Evolutionary conservation across 2,329 filamentous ascomycete species (phyloP).

Genomic region (Colletotrichum sp.): DNA sequence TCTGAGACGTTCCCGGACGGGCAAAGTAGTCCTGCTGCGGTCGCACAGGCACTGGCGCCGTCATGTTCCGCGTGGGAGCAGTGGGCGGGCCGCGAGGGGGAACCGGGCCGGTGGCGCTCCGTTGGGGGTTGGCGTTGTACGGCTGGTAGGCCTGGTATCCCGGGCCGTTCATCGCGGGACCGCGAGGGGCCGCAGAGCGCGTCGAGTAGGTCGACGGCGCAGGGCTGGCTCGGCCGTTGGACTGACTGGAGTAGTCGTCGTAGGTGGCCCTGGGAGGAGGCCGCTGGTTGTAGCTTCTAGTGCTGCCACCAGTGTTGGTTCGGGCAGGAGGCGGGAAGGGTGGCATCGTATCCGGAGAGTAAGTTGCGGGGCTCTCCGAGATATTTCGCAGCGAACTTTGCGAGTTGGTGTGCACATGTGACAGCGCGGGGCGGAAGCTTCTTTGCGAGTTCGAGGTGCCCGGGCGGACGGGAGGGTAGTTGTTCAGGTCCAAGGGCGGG

Average conservation of each 20-base stretch:
- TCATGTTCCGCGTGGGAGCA: conserved; percentile 50
- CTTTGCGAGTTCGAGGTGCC: conserved; percentile 41
- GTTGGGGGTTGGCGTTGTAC: conserved; percentile 29
- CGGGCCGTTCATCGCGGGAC: conserved; percentile 20
- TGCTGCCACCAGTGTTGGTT: conserved; percentile 28
- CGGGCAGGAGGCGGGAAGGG: conserved; percentile 37
- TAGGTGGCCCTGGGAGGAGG: conserved; percentile 14
- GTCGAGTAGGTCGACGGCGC: conserved; percentile 33
- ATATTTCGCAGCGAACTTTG: conserved; percentile 22
- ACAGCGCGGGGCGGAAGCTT: conserved; percentile 32
- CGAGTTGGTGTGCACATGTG: conserved; percentile 26
- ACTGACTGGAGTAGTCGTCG: conserved; percentile 24
- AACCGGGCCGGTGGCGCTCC: conserved; percentile 46
- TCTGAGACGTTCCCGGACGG: conserved; percentile 30
- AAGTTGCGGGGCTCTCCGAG: conserved; percentile 33
- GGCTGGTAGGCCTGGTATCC: conserved; percentile 24
- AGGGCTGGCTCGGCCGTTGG: conserved; percentile 36
- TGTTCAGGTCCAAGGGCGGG: conserved; percentile 33
- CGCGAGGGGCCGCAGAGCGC: conserved; percentile 21
- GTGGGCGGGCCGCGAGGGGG: conserved; percentile 37
- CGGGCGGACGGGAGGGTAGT: conserved; percentile 34
- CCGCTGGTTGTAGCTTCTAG: not conserved
- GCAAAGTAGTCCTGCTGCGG: conserved; percentile 32
- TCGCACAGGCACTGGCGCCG: conserved; percentile 38
- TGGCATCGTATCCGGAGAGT: conserved; percentile 30